These are phyloP conservation scores for Colletotrichum navitas DNA, from an alignment of 2,329 filamentous ascomycete species.

Conservation along the genomic window DNA sequence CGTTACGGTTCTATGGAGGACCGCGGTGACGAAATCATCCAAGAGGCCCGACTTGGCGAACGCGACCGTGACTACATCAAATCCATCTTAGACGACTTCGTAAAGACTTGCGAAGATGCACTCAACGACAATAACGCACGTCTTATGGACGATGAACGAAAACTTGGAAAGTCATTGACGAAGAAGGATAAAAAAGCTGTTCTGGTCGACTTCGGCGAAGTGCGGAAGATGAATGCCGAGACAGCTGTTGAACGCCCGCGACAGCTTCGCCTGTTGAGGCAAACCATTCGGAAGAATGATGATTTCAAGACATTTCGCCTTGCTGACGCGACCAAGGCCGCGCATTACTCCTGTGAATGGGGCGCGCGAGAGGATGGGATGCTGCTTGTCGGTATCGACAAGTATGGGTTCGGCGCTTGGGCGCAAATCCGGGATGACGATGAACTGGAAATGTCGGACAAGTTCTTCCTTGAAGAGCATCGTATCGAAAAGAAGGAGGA, in stretches of 20 bases:
- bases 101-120: constrained; percentile 67
- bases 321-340: constrained; percentile 90
- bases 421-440: constrained; percentile 91
- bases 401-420: constrained; percentile 97
- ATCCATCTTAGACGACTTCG: constrained; percentile 80
- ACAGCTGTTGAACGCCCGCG: constrained; percentile 92
- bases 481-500: constrained; percentile 98
- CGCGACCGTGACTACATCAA: constrained; percentile 86
- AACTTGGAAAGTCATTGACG: constrained; percentile 83
- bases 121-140: constrained; percentile 77
- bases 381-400: constrained; percentile 92
- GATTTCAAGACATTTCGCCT: constrained; percentile 88
- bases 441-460: constrained; percentile 87
- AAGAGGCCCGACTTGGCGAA: constrained; percentile 85
- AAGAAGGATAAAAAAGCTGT: constrained; percentile 99
- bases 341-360: constrained; percentile 93
- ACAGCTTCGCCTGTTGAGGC: constrained; percentile 86
- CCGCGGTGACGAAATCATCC: constrained; percentile 86
- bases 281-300: constrained; percentile 73
- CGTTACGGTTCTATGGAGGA: constrained; percentile 93
- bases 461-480: constrained; percentile 97
- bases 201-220: constrained; percentile 91
- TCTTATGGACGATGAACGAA: constrained; percentile 84
- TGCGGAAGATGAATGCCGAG: constrained; percentile 96
- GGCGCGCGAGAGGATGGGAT: constrained; percentile 95